Conservation (phyloP, 2,329 filamentous ascomycete species). For the Pyrenophora seminiperda region DNA sequence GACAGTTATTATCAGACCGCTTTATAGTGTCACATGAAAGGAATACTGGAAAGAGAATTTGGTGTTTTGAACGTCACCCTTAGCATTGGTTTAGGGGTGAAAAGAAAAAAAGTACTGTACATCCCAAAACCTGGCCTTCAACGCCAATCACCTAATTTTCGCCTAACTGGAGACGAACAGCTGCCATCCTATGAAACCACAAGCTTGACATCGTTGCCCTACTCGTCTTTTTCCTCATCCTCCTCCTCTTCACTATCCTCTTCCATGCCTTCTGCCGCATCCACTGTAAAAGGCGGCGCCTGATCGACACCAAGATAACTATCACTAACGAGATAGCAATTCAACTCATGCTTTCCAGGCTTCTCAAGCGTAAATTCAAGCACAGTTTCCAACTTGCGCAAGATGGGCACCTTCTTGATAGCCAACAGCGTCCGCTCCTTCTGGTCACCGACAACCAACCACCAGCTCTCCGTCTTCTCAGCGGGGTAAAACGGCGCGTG, state of each 20-base stretch:
- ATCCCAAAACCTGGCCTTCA: no score
- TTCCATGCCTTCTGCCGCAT: constrained; percentile 90
- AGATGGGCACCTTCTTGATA: constrained; percentile 93
- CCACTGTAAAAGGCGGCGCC: constrained; percentile 85
- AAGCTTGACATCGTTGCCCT: not conserved
- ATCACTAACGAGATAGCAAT: constrained; percentile 94
- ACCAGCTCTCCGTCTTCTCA: constrained; percentile 97
- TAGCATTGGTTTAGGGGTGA: no score
- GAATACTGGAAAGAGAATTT: no score
- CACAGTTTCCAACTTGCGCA: constrained; percentile 74
- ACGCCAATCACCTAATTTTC: no score
- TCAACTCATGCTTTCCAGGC: constrained; percentile 83
- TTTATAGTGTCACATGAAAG: no score
- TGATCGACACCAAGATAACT: constrained; percentile 97
- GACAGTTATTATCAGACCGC: no score
- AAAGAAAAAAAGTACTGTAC: no score
- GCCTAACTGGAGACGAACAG: no score
- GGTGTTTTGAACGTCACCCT: no score
- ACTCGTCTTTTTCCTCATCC: constrained; percentile 18
- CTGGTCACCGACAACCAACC: constrained; percentile 94
- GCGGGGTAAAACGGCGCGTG: constrained; percentile 93
- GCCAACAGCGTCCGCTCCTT: constrained; percentile 83
- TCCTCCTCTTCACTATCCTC: constrained; percentile 87
- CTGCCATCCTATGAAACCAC: no score
- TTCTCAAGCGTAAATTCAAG: constrained; percentile 88